Conservation (phyloP, 768 basidiomycete genomes). For the Sporobolomyces phaffii region DNA sequence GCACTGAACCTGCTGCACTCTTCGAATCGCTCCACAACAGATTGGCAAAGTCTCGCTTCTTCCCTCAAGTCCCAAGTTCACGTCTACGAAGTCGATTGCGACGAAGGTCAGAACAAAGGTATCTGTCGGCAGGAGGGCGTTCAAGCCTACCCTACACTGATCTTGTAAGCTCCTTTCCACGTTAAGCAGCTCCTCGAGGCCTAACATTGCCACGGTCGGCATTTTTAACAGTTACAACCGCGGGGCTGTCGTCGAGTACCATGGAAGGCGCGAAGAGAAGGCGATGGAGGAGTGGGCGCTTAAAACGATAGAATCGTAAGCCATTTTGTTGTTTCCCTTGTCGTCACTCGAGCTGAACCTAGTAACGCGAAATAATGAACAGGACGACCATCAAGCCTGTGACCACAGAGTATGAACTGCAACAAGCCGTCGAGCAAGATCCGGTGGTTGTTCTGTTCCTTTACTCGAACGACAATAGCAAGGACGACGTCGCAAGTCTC, state of each 20-base stretch:
- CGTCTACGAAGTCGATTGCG: conserved; percentile 85
- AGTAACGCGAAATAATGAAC: too few relatives aligned
- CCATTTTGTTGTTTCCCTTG: too few relatives aligned
- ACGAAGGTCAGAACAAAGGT: conserved; percentile 54
- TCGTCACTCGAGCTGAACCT: too few relatives aligned
- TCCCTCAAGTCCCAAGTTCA: conserved; percentile 65
- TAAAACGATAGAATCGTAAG: conserved; percentile 66
- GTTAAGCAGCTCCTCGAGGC: too few relatives aligned
- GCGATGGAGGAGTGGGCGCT: conserved; percentile 67
- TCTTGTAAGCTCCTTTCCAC: conserved; percentile 55
- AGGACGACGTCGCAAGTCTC: conserved; percentile 45
- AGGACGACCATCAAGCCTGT: conserved; percentile 24
- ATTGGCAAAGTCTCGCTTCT: conserved; percentile 68
- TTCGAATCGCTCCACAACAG: too few relatives aligned
- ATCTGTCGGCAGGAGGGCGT: conserved; percentile 66
- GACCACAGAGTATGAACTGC: conserved; percentile 20
- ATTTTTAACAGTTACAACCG: conserved; percentile 48
- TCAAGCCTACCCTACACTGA: conserved; percentile 74
- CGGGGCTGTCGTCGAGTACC: conserved; percentile 65
- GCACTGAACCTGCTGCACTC: too few relatives aligned
- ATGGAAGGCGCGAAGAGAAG: conserved; percentile 63
- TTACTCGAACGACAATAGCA: conserved; percentile 45
- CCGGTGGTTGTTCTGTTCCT: conserved; percentile 61
- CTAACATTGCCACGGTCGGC: conserved; percentile 3
- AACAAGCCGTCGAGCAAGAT: conserved; percentile 45